Evolutionary conservation across 805 yeast species (phyloP).

Genomic region (Saccharomycopsis fermentans): DNA sequence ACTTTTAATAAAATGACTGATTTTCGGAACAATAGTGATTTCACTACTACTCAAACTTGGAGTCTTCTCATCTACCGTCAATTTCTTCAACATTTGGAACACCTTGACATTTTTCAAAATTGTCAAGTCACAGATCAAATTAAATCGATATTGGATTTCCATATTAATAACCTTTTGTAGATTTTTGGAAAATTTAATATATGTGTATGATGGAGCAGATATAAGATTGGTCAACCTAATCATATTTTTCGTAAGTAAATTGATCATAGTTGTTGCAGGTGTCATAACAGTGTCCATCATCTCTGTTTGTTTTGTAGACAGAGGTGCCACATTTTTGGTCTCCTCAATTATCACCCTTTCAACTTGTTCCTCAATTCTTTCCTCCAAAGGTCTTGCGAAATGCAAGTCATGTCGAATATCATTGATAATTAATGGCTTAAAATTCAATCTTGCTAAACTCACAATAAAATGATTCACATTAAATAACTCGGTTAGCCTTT

Average conservation of each 20-base stretch:
- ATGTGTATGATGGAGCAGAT: constrained; percentile 27
- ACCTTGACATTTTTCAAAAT: constrained; percentile 41
- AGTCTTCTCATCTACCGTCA: constrained; percentile 81
- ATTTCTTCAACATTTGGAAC: constrained; percentile 43
- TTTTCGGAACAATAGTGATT: constrained; percentile 82
- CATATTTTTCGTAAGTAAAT: constrained; percentile 5
- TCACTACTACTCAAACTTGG: constrained; percentile 69
- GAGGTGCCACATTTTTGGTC: constrained; percentile 3
- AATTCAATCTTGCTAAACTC: constrained; percentile 85
- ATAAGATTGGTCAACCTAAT: constrained; percentile 9
- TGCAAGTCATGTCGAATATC: constrained; percentile 64
- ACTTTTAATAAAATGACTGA: constrained; percentile 41
- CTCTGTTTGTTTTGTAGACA: neutral
- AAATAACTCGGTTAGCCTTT: constrained; percentile 81
- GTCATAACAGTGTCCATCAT: neutral
- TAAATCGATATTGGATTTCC: constrained; percentile 79
- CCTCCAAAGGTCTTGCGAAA: constrained; percentile 29
- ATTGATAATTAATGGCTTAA: constrained; percentile 80
- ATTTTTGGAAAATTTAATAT: constrained; percentile 29
- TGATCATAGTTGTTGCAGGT: constrained; percentile 7
- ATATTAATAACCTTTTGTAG: constrained; percentile 50
- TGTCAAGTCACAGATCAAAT: constrained; percentile 70
- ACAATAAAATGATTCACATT: constrained; percentile 91
- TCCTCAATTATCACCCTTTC: constrained; percentile 11
- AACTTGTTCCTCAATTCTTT: constrained; percentile 20